These are phyloP conservation scores for Psilocybe cubensis DNA, from an alignment of 768 basidiomycete species.

Conservation along the genomic window DNA sequence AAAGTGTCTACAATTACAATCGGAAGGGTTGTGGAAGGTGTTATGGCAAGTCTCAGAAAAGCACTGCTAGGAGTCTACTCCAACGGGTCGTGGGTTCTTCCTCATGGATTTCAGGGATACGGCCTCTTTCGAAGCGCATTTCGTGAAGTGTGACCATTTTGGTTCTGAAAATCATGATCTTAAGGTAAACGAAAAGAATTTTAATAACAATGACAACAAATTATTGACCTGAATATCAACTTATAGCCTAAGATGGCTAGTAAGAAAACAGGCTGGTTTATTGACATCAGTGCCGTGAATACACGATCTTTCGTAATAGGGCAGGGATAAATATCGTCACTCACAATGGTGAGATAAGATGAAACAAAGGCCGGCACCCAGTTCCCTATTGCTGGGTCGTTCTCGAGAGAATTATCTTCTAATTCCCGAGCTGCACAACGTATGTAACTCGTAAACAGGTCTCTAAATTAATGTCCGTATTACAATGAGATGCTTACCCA, in stretches of 20 bases:
- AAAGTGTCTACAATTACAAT: too few relatives aligned
- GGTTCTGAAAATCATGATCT: conserved; percentile 6
- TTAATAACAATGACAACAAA: neutral
- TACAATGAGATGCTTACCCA: conserved; percentile 14
- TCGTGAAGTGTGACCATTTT: conserved; percentile 13
- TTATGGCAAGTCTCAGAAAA: conserved; percentile 9
- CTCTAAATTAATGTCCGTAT: neutral
- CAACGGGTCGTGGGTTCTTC: conserved; percentile 15
- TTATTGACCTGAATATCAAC: conserved; percentile 14
- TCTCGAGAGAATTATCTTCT: conserved; percentile 7
- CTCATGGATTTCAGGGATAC: conserved; percentile 15
- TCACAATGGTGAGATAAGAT: conserved; percentile 19
- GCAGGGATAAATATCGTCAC: neutral
- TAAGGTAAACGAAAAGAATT: neutral
- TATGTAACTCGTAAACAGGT: conserved; percentile 1
- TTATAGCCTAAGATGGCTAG: conserved; percentile 19
- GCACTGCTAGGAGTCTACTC: conserved; percentile 15
- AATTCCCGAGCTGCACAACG: conserved; percentile 12
- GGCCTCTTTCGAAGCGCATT: conserved; percentile 18
- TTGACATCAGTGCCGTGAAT: neutral
- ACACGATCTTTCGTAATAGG: neutral
- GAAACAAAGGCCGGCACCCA: conserved; percentile 22
- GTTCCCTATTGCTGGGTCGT: conserved; percentile 15
- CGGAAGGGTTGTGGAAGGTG: too few relatives aligned
- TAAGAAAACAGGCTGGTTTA: conserved; percentile 15